Percentiles rank a stretch among this genome's conserved stretches.
These are phyloP conservation scores for Pseudonitzschia multiseries DNA, from an alignment of 108 stramenopile genomes.

Conservation along the genomic window DNA sequence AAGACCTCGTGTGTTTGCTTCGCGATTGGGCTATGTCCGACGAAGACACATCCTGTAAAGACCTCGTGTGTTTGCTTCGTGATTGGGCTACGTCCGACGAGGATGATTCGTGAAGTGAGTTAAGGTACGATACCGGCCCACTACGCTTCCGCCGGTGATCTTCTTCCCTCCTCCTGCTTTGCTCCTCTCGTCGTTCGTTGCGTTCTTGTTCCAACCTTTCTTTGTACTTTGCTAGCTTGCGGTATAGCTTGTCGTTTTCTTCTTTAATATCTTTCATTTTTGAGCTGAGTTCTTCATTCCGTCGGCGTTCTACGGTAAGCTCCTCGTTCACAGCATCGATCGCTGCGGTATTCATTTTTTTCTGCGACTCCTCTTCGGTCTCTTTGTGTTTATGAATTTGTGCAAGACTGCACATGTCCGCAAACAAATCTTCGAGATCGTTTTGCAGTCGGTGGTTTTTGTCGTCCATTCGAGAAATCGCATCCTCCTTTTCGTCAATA, in stretches of 20 bases:
- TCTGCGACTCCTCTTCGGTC: conserved; percentile 9
- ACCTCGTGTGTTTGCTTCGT: conserved; percentile 1
- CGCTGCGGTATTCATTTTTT: conserved; percentile 6
- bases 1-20: not conserved
- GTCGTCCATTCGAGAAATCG: conserved; percentile 1
- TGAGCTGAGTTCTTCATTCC: conserved; percentile 25
- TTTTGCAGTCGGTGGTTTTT: conserved; percentile 21
- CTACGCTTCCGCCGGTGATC: conserved; percentile 23
- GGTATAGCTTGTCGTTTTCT: conserved; percentile 37
- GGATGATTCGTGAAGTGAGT: conserved; percentile 48
- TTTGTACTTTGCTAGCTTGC: conserved; percentile 37
- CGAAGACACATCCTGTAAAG: not conserved
- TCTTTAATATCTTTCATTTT: conserved; percentile 14
- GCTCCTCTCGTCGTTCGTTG: conserved; percentile 17
- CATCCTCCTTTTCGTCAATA: conserved; percentile 2
- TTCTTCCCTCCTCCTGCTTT: conserved; percentile 24
- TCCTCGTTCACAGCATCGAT: conserved; percentile 18
- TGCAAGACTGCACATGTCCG: conserved; percentile 39
- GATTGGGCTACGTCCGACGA: not conserved
- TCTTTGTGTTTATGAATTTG: conserved; percentile 33
- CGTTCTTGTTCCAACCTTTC: conserved; percentile 36
- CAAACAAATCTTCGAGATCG: conserved; percentile 43
- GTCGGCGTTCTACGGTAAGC: conserved; percentile 15
- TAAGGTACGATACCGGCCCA: conserved; percentile 62
- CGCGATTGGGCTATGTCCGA: too few relatives aligned